Percentiles rank a stretch among this genome's conserved stretches.
Conservation (phyloP, 352 stramenopile genomes). For the Elongisporangium senticosum region DNA sequence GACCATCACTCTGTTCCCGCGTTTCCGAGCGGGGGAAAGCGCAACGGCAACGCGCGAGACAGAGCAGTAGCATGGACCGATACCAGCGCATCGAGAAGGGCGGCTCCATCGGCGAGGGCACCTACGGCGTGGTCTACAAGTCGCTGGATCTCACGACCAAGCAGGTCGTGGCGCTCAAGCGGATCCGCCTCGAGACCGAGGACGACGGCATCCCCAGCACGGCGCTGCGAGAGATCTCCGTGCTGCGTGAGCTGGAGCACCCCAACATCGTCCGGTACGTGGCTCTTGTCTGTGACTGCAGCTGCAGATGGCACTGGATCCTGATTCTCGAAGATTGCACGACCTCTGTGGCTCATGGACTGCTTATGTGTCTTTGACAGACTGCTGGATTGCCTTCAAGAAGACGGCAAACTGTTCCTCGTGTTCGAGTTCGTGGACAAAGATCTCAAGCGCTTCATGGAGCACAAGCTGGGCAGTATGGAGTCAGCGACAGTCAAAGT, state of each 20-base stretch:
- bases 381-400: slow-evolving; percentile 94
- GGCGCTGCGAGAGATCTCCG: slow-evolving; percentile 97
- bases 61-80: slow-evolving; percentile 74
- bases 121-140: slow-evolving; percentile 98
- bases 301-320: too few relatives aligned
- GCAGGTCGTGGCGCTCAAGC: slow-evolving; percentile 93
- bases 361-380: slow-evolving; percentile 13
- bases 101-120: slow-evolving; percentile 91
- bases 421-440: slow-evolving; percentile 99
- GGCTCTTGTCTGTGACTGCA: too few relatives aligned
- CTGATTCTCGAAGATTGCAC: too few relatives aligned
- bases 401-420: slow-evolving; percentile 95
- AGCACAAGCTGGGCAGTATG: slow-evolving; percentile 73
- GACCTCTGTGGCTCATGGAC: too few relatives aligned
- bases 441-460: slow-evolving; percentile 96
- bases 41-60: not conserved
- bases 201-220: slow-evolving; percentile 99
- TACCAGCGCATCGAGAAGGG: slow-evolving; percentile 94
- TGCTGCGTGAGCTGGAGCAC: slow-evolving; percentile 97
- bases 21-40: not conserved
- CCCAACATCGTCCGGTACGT: slow-evolving; percentile 95
- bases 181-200: slow-evolving; percentile 97
- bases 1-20: slow-evolving; percentile 6
- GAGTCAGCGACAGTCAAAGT: slow-evolving; percentile 64
- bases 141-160: slow-evolving; percentile 89